Evolutionary conservation across 164 flowering plant species (phyloP), one percentile per base, ranked within the genome.

Genomic region (Piper betle): DNA sequence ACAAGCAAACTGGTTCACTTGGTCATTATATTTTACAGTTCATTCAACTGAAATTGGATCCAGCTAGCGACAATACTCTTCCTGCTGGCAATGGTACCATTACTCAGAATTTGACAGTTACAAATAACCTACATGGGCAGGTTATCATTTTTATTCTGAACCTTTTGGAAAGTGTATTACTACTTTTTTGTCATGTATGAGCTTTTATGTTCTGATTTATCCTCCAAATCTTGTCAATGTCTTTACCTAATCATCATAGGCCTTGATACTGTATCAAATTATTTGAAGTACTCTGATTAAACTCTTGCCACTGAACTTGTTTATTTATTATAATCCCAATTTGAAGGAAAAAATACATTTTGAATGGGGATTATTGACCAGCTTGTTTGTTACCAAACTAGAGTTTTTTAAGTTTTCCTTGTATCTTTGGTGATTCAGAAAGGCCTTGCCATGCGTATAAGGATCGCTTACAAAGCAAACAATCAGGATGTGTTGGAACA

Each of bases 61-160:
- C 99, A 59, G 97, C 99, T 39, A 86, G 85, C 66, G 62, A 94
- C 69, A 93, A 81, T 68, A 77, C 77, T 61, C 85, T 93, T 61
- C 97, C 85, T 57, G 84, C 81, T 69, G 91, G 87, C 62, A 78
- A 71, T 71, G 97, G 87, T 48, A 76, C 84, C 57, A 71, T 86
- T 66, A 79, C 79, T 20, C 99, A 93, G 68, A 80, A 50, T 64
- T 64, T 93, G 65, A 78, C 78, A 57, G 81, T 93, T 60, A 83
- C 82, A 39, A 93, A 93, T 66, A 90, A 84, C 75, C 96, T 80
- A 75, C 96, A 86, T 63, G 94, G 99, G 62, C 90, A 93, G 96
- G 99, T 93, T 83, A 1, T 25, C 33, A 33, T 33, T 33, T 55
- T 1, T 19, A 6, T 55, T 7, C 6, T 55, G 5, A 10, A 3